phyloP scores from a whole-genome alignment of 768 basidiomycete species.

The Psilocybe cubensis region DNA sequence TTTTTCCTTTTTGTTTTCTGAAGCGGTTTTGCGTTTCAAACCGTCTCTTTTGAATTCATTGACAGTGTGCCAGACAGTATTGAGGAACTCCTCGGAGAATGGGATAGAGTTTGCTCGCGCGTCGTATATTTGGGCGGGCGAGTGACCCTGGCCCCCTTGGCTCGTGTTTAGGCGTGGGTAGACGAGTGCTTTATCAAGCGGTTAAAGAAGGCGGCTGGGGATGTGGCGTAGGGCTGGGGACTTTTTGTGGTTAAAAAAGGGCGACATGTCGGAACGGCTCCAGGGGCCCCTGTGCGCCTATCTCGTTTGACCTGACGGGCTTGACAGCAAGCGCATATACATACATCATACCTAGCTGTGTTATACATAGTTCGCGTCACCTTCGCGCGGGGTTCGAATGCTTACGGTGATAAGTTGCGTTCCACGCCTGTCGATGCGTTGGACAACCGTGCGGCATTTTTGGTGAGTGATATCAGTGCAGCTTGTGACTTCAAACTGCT shows the following conservation, averaged over 20 bases:
- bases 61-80: too few relatives aligned
- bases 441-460: constrained; percentile 11
- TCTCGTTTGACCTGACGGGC: background rate
- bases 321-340: too few relatives aligned
- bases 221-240: too few relatives aligned
- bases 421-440: constrained; percentile 2
- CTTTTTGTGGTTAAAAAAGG: background rate
- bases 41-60: too few relatives aligned
- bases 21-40: too few relatives aligned
- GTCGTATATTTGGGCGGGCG: background rate
- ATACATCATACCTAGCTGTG: too few relatives aligned
- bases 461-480: too few relatives aligned
- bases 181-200: background rate
- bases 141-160: background rate
- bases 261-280: background rate
- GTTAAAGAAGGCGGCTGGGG: background rate
- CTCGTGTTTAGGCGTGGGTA: background rate
- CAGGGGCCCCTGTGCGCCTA: background rate
- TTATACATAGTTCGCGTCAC: too few relatives aligned
- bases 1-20: too few relatives aligned
- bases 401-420: constrained; percentile 1
- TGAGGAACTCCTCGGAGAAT: background rate
- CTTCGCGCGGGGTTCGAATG: too few relatives aligned
- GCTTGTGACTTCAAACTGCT: background rate
- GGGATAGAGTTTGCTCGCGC: background rate